phyloP scores from a whole-genome alignment of 2,329 filamentous ascomycete genomes.

The Xylariomycetidae sp. region DNA sequence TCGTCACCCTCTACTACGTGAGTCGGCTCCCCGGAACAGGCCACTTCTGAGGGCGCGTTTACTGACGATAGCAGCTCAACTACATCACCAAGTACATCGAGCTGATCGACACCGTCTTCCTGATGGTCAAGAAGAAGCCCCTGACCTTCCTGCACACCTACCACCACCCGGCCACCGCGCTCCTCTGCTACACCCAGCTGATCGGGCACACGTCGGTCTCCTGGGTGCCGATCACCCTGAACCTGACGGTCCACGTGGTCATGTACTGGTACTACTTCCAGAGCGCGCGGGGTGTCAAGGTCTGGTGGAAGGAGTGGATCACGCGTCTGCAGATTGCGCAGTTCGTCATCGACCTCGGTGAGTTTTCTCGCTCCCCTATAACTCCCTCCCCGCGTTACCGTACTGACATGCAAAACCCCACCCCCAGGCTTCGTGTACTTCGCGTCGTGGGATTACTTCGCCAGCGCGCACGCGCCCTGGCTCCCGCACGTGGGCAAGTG shows the following conservation, averaged over 20 bases:
- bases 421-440: constrained; percentile 67
- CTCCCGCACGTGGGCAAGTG: constrained; percentile 65
- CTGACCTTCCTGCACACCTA: constrained; percentile 97
- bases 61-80: constrained; percentile 59
- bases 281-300: constrained; percentile 83
- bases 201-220: constrained; percentile 86
- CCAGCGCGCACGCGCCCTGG: constrained; percentile 62
- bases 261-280: constrained; percentile 99
- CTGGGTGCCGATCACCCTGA: constrained; percentile 87
- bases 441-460: constrained; percentile 73
- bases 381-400: too few relatives aligned
- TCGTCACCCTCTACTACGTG: constrained; percentile 94
- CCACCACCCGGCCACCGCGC: constrained; percentile 90
- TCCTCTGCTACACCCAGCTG: constrained; percentile 94
- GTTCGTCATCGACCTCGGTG: constrained; percentile 91
- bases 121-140: constrained; percentile 98
- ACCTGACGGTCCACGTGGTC: constrained; percentile 87
- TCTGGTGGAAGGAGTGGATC: constrained; percentile 99
- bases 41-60: constrained; percentile 29
- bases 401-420: not conserved
- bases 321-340: constrained; percentile 93
- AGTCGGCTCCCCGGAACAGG: constrained; percentile 1
- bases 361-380: constrained; percentile 33
- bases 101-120: constrained; percentile 87
- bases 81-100: constrained; percentile 97